phyloP scores from a whole-genome alignment of 257 asterid species.

The Plantago ovata region DNA sequence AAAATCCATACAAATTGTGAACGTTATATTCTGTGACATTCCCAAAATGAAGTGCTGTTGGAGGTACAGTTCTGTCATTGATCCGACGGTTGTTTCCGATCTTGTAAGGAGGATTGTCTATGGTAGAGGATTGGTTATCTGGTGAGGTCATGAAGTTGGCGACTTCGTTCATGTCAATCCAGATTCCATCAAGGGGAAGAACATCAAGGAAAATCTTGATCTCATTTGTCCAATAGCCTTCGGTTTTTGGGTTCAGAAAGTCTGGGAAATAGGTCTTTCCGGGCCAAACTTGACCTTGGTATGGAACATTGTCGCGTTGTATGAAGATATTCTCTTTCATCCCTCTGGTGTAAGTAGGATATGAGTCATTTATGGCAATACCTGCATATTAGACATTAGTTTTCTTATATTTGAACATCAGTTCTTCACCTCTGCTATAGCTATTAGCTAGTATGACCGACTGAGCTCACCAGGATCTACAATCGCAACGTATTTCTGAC shows the following conservation, averaged over 20 bases:
- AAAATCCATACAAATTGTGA: conserved; percentile 79
- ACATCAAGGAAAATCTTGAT: conserved; percentile 45
- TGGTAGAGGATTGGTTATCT: conserved; percentile 45
- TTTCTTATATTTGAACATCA: not conserved
- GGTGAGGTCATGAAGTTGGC: conserved; percentile 74
- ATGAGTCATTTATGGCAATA: conserved; percentile 57
- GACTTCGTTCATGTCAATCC: conserved; percentile 95
- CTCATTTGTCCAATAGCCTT: conserved; percentile 64
- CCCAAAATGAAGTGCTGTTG: conserved; percentile 57
- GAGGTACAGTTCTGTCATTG: conserved; percentile 55
- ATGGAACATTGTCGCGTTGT: conserved; percentile 63
- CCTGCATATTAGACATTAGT: conserved; percentile 33
- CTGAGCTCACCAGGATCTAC: conserved; percentile 75
- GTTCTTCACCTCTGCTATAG: not conserved
- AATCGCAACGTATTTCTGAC: conserved; percentile 70
- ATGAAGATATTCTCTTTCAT: conserved; percentile 61
- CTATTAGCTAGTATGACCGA: not conserved
- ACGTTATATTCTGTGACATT: conserved; percentile 61
- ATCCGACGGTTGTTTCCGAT: conserved; percentile 48
- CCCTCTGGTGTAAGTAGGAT: conserved; percentile 65
- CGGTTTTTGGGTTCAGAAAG: conserved; percentile 55
- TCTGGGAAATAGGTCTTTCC: conserved; percentile 76
- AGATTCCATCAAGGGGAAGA: conserved; percentile 71
- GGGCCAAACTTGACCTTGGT: conserved; percentile 85
- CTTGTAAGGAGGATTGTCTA: conserved; percentile 81